Percentiles rank a stretch among this genome's conserved stretches.
phyloP scores from a whole-genome alignment of 345 rosid genomes.

The Eutrema yunnanense region DNA sequence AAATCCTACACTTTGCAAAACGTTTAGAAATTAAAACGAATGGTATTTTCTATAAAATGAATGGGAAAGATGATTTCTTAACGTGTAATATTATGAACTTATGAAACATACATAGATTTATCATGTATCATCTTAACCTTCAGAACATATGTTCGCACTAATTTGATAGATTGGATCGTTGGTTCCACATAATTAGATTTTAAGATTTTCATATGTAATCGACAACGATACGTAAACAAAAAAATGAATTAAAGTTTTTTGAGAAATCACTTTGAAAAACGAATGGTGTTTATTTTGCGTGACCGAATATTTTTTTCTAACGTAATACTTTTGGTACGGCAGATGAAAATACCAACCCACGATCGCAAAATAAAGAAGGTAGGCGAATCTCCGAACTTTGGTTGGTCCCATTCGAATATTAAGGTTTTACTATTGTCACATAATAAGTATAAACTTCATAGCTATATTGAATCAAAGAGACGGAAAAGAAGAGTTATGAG shows the following conservation, averaged over 20 bases:
- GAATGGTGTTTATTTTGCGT: constrained; percentile 9
- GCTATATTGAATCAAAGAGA: no score
- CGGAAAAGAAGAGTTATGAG: no score
- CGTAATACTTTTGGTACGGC: background rate
- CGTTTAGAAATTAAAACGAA: background rate
- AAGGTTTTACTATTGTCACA: background rate
- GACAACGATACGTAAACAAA: background rate
- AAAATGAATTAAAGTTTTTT: background rate
- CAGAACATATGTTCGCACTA: background rate
- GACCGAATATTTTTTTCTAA: background rate
- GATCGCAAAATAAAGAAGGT: constrained; percentile 17
- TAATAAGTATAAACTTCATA: no score
- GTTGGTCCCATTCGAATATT: background rate
- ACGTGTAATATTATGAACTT: background rate
- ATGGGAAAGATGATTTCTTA: background rate
- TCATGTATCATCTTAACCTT: background rate
- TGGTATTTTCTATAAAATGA: background rate
- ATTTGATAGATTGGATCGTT: background rate
- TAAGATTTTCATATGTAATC: background rate
- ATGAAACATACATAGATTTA: background rate
- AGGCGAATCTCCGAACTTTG: background rate
- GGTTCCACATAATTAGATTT: background rate
- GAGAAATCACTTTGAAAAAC: background rate
- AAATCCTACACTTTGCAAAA: background rate
- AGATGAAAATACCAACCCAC: constrained; percentile 3